A percentile compares a stretch with the other conserved stretches of the same genome.
These are phyloP conservation scores for Luffa aegyptiaca DNA, from an alignment of 306 rosid genomes.

Conservation along the genomic window DNA sequence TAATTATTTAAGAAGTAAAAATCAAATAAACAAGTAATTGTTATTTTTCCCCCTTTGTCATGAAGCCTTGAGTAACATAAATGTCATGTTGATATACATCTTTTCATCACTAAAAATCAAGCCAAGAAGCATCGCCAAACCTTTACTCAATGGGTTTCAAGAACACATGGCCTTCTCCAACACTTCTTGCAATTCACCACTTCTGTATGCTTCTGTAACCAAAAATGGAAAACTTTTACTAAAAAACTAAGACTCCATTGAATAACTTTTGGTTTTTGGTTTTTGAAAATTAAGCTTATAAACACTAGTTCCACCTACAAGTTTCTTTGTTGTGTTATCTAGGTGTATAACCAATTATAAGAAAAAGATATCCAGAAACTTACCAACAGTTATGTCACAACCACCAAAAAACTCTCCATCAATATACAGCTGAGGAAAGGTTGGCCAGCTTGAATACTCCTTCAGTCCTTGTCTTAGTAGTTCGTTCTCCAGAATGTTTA, in stretches of 20 bases:
- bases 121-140: neutral
- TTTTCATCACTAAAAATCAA: neutral
- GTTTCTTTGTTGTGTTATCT: too few relatives aligned
- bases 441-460: slow-evolving; percentile 89
- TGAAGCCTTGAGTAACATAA: neutral
- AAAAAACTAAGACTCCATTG: neutral
- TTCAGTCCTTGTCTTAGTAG: slow-evolving; percentile 70
- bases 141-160: slow-evolving; percentile 21
- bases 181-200: slow-evolving; percentile 69
- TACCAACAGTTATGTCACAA: slow-evolving; percentile 95
- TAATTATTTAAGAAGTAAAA: neutral
- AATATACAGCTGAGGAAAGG: slow-evolving; percentile 91
- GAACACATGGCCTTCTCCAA: slow-evolving; percentile 84
- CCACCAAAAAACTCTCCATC: slow-evolving; percentile 99
- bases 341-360: neutral
- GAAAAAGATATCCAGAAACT: slow-evolving; percentile 14
- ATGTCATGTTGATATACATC: neutral
- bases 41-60: neutral
- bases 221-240: neutral
- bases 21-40: neutral
- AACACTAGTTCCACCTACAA: too few relatives aligned
- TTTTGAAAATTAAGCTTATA: too few relatives aligned
- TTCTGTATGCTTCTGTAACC: slow-evolving; percentile 73
- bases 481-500: slow-evolving; percentile 74
- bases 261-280: too few relatives aligned